A percentile compares a stretch with the other conserved stretches of the same genome.
These are phyloP conservation scores for Cryptococcus amylolentus DNA, from an alignment of 1,284 basidiomycete genomes.

Conservation along the genomic window DNA sequence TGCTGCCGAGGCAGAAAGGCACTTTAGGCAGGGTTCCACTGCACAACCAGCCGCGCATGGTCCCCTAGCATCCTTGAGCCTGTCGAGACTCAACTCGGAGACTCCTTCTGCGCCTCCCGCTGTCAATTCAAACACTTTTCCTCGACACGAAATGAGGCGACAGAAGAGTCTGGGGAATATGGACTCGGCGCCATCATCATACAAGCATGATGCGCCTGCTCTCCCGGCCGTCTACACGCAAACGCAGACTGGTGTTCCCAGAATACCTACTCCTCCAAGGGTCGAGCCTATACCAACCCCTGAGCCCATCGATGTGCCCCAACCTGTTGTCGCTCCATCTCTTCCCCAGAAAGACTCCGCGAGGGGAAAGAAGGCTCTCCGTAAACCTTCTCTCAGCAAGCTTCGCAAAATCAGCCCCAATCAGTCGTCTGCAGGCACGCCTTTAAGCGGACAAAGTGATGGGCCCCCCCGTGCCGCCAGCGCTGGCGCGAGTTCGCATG, in stretches of 20 bases:
- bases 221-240: too few species aligned
- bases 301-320: background rate
- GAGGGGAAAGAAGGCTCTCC: background rate
- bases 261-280: background rate
- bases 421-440: background rate
- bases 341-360: background rate
- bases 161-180: conserved; percentile 16
- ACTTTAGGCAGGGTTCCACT: background rate
- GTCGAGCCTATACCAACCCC: background rate
- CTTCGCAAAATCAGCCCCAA: background rate
- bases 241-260: background rate
- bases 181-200: background rate
- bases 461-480: background rate
- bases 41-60: background rate
- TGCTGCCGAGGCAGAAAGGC: conserved; percentile 11
- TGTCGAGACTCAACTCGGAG: background rate
- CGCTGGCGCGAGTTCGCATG: background rate
- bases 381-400: background rate
- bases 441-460: too few species aligned
- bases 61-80: background rate
- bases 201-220: background rate
- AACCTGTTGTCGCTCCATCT: background rate
- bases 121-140: background rate
- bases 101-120: background rate
- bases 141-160: conserved; percentile 1